A percentile compares a stretch with the other conserved stretches of the same genome.
Conservation (phyloP, 257 asterid species). For the Solanum lignicaule region DNA sequence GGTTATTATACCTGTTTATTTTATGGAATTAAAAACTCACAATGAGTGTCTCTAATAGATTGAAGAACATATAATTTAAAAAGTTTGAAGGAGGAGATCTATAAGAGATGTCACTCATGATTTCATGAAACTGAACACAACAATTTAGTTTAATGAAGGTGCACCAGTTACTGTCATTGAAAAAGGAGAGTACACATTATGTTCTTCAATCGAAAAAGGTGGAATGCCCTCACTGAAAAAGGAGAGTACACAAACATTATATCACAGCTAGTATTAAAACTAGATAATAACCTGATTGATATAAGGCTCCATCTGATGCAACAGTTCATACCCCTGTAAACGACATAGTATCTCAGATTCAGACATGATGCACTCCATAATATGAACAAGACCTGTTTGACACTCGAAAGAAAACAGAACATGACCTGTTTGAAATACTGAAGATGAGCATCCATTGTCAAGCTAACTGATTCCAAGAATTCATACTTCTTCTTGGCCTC, state of each 20-base stretch:
- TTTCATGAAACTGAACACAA: not conserved
- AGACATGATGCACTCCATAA: slow-evolving; percentile 4
- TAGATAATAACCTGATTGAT: slow-evolving; percentile 56
- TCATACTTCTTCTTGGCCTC: slow-evolving; percentile 91
- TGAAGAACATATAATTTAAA: not conserved
- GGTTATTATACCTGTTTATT: not conserved
- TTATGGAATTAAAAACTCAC: not conserved
- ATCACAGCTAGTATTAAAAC: not conserved
- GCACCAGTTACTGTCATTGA: not conserved
- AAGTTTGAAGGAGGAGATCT: not conserved
- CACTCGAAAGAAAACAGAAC: not conserved
- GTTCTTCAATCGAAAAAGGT: not conserved
- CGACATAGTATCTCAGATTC: slow-evolving; percentile 11
- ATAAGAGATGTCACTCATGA: not conserved
- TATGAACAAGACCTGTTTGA: slow-evolving; percentile 16
- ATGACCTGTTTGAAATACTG: slow-evolving; percentile 57
- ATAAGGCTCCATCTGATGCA: slow-evolving; percentile 93
- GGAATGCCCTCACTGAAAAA: not conserved
- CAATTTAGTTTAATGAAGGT: not conserved
- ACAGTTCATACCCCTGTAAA: slow-evolving; percentile 77
- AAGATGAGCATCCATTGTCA: slow-evolving; percentile 89
- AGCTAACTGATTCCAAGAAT: slow-evolving; percentile 78
- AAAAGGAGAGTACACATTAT: not conserved
- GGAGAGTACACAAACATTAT: not conserved
- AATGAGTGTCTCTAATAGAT: not conserved